Percentiles rank a stretch among this genome's conserved stretches.
phyloP scores from a whole-genome alignment of 2,329 filamentous ascomycete species.

The Fulvia fulva region DNA sequence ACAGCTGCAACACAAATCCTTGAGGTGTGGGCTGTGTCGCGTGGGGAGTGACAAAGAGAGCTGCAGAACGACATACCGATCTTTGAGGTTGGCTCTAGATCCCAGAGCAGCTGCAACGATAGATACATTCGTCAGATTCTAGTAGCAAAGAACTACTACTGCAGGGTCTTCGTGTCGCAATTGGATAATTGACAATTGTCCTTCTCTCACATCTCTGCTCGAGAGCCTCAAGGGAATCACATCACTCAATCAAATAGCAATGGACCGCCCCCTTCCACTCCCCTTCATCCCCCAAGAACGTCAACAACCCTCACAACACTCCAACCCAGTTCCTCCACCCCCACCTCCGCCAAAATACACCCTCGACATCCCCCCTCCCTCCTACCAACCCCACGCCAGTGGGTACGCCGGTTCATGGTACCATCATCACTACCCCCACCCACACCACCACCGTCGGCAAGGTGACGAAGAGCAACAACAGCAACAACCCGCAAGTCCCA shows the following conservation, averaged over 20 bases:
- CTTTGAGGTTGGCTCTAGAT: neutral
- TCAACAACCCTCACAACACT: neutral
- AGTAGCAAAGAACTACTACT: neutral
- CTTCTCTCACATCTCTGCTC: no score
- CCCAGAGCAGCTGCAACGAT: neutral
- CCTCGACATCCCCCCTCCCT: neutral
- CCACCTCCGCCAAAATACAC: neutral
- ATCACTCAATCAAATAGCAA: neutral
- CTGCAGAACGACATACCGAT: neutral
- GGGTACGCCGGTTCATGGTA: neutral
- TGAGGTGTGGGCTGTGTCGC: neutral
- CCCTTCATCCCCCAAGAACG: neutral
- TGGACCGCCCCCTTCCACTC: neutral
- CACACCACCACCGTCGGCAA: neutral
- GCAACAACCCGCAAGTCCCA: neutral
- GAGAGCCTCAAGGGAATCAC: no score
- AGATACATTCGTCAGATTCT: neutral
- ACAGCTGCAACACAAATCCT: neutral
- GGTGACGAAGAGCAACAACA: neutral
- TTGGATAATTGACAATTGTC: no score
- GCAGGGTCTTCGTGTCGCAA: no score
- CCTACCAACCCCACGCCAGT: neutral
- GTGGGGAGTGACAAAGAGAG: neutral
- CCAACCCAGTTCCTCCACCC: neutral
- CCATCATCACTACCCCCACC: no score